These are phyloP conservation scores for Nepenthes mirabilis DNA, from an alignment of 148 eudicot species.

Conservation along the genomic window DNA sequence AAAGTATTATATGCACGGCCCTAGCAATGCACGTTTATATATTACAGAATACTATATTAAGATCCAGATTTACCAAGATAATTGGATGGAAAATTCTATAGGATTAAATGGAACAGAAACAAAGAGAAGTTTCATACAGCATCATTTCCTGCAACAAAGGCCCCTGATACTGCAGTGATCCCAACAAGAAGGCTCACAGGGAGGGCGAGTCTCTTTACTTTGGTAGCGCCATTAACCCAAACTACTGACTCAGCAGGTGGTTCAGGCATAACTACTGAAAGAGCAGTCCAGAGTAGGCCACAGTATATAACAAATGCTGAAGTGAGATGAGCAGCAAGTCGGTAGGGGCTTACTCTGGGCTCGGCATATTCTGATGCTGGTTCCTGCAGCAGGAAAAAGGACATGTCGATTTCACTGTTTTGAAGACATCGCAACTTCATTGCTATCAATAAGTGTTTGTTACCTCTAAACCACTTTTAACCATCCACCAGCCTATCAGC, in stretches of 20 bases:
- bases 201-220: conserved; percentile 72
- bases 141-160: conserved; percentile 99
- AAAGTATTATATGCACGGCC: conserved; percentile 94
- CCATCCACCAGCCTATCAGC: conserved; percentile 99
- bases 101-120: background rate
- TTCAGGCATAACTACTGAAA: conserved; percentile 98
- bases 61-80: no score
- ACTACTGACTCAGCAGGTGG: conserved; percentile 89
- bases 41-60: no score
- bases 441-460: background rate
- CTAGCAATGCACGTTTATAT: conserved; percentile 19
- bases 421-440: background rate
- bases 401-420: background rate
- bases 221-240: conserved; percentile 91
- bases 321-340: conserved; percentile 93
- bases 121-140: conserved; percentile 44
- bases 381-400: conserved; percentile 33
- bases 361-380: conserved; percentile 68
- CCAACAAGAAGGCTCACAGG: conserved; percentile 89
- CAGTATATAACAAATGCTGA: conserved; percentile 82
- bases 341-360: conserved; percentile 96
- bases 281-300: conserved; percentile 94
- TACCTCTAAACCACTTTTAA: conserved; percentile 98
- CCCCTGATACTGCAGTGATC: conserved; percentile 84
- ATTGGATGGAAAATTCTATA: background rate